Base-by-base conservation (phyloP, 208 protist species). In the Porcisia hertigi region DNA sequence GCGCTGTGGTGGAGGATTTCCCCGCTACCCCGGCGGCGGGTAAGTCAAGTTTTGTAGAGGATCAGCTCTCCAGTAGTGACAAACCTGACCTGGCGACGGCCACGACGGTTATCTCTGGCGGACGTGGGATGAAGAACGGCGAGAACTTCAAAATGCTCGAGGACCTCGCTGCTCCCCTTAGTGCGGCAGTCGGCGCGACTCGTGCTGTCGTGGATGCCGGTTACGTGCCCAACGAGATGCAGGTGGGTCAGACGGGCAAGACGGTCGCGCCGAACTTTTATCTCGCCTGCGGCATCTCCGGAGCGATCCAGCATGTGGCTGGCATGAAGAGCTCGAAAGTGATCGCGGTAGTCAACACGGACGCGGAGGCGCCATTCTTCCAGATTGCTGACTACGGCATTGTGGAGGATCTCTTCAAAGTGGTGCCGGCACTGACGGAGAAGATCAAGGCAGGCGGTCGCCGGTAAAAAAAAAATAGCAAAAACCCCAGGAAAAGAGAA, bases 261-360 rank as follows among this genome's bases (percentile, higher is more conserved):
- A 95, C 98, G 34, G 98, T 99, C n/a, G 98, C 99, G 9, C 98
- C 99, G 14, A 94, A 99, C 77, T 94, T 99, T 45, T 99, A 99
- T 88, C 88, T 99, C 41, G 99, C 97, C 23, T 95, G 97, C 70
- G 98, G 98, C 69, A 98, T 99, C 71, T 98, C 94, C 57, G 98
- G 98, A 60, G 98, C 98, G 5, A 99, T 99, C 79, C 98, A 98
- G 85, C 91, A 97, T 79, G 82, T 99, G 11, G 98, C 98, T 2
- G 99, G 99, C 73, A 99, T 99, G 98, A 99, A 99, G 90, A 98
- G 99, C 89, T 97, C 90, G 73, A 99, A 99, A 91, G 92, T 94
- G 30, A 98, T 98, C 77, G 97, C 96, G 1, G 94, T 96, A 36
- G 94, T 99, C 77, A 99, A 99, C 93, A 99, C 99, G 74, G 98